Evolutionary conservation across 2,329 filamentous ascomycete genomes (phyloP).

Genomic region (Ascochyta fabae): DNA sequence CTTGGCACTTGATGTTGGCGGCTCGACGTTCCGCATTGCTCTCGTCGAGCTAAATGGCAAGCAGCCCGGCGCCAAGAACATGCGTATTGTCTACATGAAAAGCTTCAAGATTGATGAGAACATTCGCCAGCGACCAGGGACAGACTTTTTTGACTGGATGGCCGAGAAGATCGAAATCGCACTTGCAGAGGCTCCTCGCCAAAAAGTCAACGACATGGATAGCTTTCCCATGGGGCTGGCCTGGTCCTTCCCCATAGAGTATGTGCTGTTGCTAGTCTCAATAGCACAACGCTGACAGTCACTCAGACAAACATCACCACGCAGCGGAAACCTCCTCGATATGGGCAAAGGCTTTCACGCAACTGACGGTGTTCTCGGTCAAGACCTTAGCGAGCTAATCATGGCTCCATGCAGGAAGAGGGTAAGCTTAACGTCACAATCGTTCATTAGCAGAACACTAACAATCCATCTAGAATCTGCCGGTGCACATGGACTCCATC

Average conservation of each 20-base stretch:
- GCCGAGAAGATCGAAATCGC: slow-evolving; percentile 64
- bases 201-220: slow-evolving; percentile 45
- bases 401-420: slow-evolving; percentile 63
- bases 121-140: slow-evolving; percentile 62
- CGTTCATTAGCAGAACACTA: slow-evolving; percentile 17
- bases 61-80: slow-evolving; percentile 51
- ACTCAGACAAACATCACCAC: slow-evolving; percentile 62
- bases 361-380: slow-evolving; percentile 63
- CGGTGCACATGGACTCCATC: slow-evolving; percentile 67
- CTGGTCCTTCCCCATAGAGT: slow-evolving; percentile 71
- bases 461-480: slow-evolving; percentile 51
- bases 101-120: slow-evolving; percentile 63
- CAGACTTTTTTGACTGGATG: slow-evolving; percentile 71
- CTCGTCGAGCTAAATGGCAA: slow-evolving; percentile 63
- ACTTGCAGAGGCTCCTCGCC: slow-evolving; percentile 51
- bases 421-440: slow-evolving; percentile 34
- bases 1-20: slow-evolving; percentile 68
- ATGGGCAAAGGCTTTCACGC: slow-evolving; percentile 72
- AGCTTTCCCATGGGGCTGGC: slow-evolving; percentile 66
- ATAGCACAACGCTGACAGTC: slow-evolving; percentile 21
- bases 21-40: slow-evolving; percentile 70
- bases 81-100: slow-evolving; percentile 63
- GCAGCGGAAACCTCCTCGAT: slow-evolving; percentile 62
- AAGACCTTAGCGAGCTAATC: slow-evolving; percentile 66
- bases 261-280: slow-evolving; percentile 25